phyloP scores from a whole-genome alignment of 306 rosid genomes.

The Cicer pinnatifidum region DNA sequence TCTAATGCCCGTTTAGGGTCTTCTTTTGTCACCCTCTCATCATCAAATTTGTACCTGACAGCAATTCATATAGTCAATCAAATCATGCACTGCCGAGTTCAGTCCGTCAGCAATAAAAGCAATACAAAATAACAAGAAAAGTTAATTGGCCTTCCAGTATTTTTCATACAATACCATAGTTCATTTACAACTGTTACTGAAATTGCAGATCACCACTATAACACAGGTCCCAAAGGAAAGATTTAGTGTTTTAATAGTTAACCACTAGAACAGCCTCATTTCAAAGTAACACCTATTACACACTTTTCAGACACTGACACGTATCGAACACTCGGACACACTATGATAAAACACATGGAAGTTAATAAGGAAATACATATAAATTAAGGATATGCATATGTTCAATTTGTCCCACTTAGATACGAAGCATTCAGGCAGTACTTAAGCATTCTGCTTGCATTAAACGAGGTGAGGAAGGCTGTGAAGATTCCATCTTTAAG shows the following conservation, averaged over 20 bases:
- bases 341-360: conserved; percentile 2
- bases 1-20: conserved; percentile 90
- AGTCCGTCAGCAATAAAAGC: conserved; percentile 18
- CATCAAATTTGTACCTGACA: conserved; percentile 92
- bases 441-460: conserved; percentile 6
- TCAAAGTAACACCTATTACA: background rate
- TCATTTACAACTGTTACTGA: conserved; percentile 2
- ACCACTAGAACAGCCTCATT: background rate
- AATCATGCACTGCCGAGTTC: conserved; percentile 28
- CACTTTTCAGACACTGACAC: background rate
- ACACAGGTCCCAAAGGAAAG: conserved; percentile 12
- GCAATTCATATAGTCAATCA: conserved; percentile 37
- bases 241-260: conserved; percentile 19
- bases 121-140: conserved; percentile 29
- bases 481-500: background rate
- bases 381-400: background rate
- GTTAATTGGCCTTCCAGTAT: conserved; percentile 8
- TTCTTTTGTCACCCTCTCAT: conserved; percentile 96
- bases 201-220: conserved; percentile 11
- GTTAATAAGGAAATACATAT: background rate
- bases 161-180: conserved; percentile 8
- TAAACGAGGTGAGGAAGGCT: background rate
- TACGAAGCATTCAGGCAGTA: background rate
- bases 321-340: background rate
- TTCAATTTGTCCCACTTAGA: background rate